Base-by-base conservation (phyloP, 306 rosid species). In the Canavalia gladiata region DNA sequence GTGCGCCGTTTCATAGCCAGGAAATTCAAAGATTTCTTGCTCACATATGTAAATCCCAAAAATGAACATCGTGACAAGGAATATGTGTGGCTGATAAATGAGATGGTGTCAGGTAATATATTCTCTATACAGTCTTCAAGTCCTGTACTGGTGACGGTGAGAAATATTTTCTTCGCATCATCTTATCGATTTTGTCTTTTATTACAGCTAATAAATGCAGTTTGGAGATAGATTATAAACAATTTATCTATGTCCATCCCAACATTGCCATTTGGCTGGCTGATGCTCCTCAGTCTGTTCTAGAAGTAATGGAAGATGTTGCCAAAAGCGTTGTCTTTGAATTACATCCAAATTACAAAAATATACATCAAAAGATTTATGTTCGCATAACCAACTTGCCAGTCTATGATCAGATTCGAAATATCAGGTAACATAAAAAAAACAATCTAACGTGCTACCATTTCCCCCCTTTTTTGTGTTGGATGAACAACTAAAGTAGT, bases 221-320 rank as follows among this genome's bases (percentile, higher is more conserved):
- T 76, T 86, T 95, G 91, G 99, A 95, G 89, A 92, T 95, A 72
- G 98, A 95, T 83, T 95, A 95, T 88, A 95, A 93, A 74, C 94
- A 93, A 81, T 95, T 95, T 83, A 95, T 95, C 76, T 92, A 89
- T 74, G 90, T 92, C 42, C 99, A 93, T 83, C 99, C 99, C 82
- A 95, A 95, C 86, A 95, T 95, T 82, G 99, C 99, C 82, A 95
- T 95, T 76, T 95, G 99, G 99, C 86, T 95, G 80, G 99, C 99
- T 55, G 99, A 95, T 84, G 99, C 99, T 2, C 99, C 99, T 70
- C 98, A 95, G 72, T 89, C 99, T 43, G 97, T 95, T 81, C 81
- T 95, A 64, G 99, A 95, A 89, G 99, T 95, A 45, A 95, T 95
- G 99, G 99, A 95, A 86, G 99, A 95, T 75, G 98, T 95, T 79